A percentile compares a stretch with the other conserved stretches of the same genome.
Evolutionary conservation across 805 yeast species (phyloP).

Genomic region (Wilhelminamyces savonicus): DNA sequence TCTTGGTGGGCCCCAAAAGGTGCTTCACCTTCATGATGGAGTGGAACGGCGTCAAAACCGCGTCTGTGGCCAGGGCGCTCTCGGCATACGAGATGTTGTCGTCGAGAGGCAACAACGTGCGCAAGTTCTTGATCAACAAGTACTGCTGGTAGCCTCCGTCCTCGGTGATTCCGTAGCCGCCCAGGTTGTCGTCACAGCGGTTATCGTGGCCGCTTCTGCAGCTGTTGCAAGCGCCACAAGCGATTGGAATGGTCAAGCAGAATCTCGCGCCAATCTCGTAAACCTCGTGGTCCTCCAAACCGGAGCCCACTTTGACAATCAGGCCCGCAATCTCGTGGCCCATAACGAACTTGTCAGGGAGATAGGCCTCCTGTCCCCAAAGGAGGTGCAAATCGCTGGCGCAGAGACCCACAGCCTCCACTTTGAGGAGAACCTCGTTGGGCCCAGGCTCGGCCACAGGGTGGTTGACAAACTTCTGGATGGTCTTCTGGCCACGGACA

Average conservation of each 20-base stretch:
- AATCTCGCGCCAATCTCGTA: constrained; percentile 25
- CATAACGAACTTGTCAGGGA: constrained; percentile 31
- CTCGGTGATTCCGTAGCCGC: constrained; percentile 28
- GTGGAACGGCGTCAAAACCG: constrained; percentile 38
- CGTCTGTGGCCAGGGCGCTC: constrained; percentile 38
- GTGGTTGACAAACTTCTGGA: constrained; percentile 19
- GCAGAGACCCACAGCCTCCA: constrained; percentile 41
- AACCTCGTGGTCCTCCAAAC: constrained; percentile 12
- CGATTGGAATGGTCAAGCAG: constrained; percentile 19
- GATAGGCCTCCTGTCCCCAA: constrained; percentile 4
- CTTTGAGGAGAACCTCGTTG: constrained; percentile 26
- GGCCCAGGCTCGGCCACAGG: constrained; percentile 26
- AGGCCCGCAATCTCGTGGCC: constrained; percentile 41
- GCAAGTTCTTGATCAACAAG: constrained; percentile 27
- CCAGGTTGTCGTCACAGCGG: constrained; percentile 13
- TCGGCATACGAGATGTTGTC: constrained; percentile 31
- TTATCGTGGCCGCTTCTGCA: constrained; percentile 33
- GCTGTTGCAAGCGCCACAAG: constrained; percentile 29
- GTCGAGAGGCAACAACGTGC: constrained; percentile 32
- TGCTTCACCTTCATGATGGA: constrained; percentile 31
- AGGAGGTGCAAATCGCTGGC: constrained; percentile 37
- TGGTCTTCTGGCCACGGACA: constrained; percentile 16
- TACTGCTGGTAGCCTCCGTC: constrained; percentile 40
- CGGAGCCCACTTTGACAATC: constrained; percentile 24
- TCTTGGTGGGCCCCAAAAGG: constrained; percentile 23